Conservation (phyloP, 208 protist species). For the Leishmania amazonensis region DNA sequence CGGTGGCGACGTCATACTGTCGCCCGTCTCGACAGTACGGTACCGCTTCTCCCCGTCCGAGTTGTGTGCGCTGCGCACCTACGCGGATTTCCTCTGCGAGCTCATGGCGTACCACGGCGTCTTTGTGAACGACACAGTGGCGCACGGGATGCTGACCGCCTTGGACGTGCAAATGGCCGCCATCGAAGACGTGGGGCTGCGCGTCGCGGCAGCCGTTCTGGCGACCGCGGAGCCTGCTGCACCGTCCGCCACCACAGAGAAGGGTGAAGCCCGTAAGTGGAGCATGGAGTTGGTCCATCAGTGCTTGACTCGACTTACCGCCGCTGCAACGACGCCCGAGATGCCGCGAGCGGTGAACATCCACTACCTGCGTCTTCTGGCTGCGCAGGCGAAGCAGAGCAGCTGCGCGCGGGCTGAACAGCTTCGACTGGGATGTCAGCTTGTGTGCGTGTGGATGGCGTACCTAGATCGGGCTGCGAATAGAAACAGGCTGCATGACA, state of each 20-base stretch:
- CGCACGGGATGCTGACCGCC: slow-evolving; percentile 42
- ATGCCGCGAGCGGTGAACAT: slow-evolving; percentile 8
- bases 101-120: slow-evolving; percentile 81
- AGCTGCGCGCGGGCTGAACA: not conserved
- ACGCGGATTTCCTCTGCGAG: slow-evolving; percentile 62
- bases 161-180: slow-evolving; percentile 42
- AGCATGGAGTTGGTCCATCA: not conserved
- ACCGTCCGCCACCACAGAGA: not conserved
- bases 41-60: slow-evolving; percentile 18
- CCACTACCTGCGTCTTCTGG: slow-evolving; percentile 9
- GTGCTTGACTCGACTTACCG: slow-evolving; percentile 8
- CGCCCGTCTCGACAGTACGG: not conserved
- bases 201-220: slow-evolving; percentile 7
- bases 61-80: slow-evolving; percentile 51
- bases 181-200: slow-evolving; percentile 29
- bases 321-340: not conserved
- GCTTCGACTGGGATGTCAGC: slow-evolving; percentile 23
- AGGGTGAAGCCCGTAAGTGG: not conserved
- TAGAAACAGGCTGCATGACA: slow-evolving; percentile 26
- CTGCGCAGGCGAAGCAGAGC: not conserved
- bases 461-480: slow-evolving; percentile 43
- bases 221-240: not conserved
- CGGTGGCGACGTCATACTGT: not conserved
- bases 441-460: slow-evolving; percentile 48
- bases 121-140: slow-evolving; percentile 44